A percentile compares a stretch with the other conserved stretches of the same genome.
Evolutionary conservation across 345 rosid species (phyloP).

Genomic region (Melastoma malabathricum): DNA sequence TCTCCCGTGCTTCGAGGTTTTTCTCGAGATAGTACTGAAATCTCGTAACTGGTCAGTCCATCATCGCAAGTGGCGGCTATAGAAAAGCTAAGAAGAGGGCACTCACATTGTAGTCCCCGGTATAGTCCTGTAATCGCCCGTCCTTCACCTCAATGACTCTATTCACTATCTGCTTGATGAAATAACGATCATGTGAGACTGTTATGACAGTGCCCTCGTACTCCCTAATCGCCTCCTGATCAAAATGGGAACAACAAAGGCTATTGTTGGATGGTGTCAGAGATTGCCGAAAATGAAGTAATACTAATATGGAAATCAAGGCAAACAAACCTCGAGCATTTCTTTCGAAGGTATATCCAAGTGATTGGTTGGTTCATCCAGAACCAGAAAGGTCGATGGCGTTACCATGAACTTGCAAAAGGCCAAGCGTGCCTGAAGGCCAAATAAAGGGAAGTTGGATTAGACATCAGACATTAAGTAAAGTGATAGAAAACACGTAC

Average conservation of each 20-base stretch:
- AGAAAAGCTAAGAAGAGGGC: background rate
- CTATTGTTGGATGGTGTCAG: background rate
- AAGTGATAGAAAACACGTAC: too few species aligned
- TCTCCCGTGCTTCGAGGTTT: constrained; percentile 78
- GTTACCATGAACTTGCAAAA: constrained; percentile 95
- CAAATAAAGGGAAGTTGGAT: background rate
- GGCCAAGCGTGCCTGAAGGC: constrained; percentile 78
- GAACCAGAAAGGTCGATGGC: constrained; percentile 68
- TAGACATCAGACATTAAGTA: too few species aligned
- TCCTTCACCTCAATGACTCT: constrained; percentile 81
- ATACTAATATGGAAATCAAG: background rate
- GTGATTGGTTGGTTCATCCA: constrained; percentile 96
- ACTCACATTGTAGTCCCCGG: constrained; percentile 77
- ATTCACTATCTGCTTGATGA: constrained; percentile 88
- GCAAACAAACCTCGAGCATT: constrained; percentile 74
- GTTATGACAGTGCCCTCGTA: constrained; percentile 77
- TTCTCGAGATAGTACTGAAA: constrained; percentile 88
- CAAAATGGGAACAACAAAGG: constrained; percentile 5
- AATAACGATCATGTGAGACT: constrained; percentile 85
- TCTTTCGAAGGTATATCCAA: constrained; percentile 97
- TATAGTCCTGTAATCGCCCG: constrained; percentile 56
- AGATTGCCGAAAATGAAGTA: background rate
- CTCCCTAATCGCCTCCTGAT: constrained; percentile 84
- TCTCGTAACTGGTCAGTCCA: too few species aligned
- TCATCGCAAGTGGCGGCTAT: too few species aligned